Evolutionary conservation across 768 basidiomycete genomes (phyloP).

Genomic region (Rickenella mellea): DNA sequence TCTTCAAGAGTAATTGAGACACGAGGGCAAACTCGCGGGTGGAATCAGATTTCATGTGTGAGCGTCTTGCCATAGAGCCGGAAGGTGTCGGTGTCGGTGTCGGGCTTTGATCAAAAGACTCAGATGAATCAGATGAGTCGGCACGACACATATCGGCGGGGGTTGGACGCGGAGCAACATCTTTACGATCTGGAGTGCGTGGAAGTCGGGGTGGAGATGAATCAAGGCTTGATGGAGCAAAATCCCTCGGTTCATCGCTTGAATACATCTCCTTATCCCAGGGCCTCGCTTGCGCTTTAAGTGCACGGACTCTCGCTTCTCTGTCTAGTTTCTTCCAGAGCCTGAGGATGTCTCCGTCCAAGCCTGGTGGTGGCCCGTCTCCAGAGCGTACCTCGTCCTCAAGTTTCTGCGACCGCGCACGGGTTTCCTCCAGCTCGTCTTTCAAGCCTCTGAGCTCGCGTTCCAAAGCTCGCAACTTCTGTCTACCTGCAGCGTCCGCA

Average conservation of each 20-base stretch:
- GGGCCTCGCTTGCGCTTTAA: slow-evolving; percentile 28
- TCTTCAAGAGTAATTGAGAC: slow-evolving; percentile 64
- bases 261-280: slow-evolving; percentile 14
- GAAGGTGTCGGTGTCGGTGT: too few species aligned
- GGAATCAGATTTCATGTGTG: too few species aligned
- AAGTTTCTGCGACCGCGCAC: slow-evolving; percentile 57
- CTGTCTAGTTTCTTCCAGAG: slow-evolving; percentile 1
- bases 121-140: too few species aligned
- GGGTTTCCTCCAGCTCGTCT: slow-evolving; percentile 71
- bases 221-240: slow-evolving; percentile 50
- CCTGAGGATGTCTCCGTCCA: slow-evolving; percentile 1
- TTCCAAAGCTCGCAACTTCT: slow-evolving; percentile 63
- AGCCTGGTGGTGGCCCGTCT: slow-evolving; percentile 6
- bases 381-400: slow-evolving; percentile 46
- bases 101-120: too few species aligned
- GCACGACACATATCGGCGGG: too few species aligned
- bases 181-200: neutral
- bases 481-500: slow-evolving; percentile 58
- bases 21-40: slow-evolving; percentile 39
- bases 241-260: slow-evolving; percentile 35
- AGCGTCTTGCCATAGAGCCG: too few species aligned
- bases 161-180: neutral
- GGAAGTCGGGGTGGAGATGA: slow-evolving; percentile 8
- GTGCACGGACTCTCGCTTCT: slow-evolving; percentile 33
- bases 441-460: slow-evolving; percentile 69